Conservation (phyloP, 352 stramenopile species). For the Phytophthora boehmeriae region DNA sequence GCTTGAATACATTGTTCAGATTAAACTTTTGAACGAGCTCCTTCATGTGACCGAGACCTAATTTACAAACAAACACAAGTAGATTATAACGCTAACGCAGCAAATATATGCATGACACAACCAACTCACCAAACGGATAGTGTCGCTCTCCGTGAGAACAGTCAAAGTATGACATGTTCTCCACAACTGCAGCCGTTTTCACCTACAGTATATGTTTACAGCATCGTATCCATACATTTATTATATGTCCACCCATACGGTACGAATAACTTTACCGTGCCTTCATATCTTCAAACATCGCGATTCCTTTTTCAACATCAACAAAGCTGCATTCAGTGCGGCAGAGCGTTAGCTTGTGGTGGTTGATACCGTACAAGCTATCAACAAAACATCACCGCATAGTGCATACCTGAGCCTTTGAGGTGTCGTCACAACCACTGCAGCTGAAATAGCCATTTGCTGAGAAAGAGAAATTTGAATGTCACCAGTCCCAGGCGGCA, state of each 20-base stretch:
- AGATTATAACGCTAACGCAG: not conserved
- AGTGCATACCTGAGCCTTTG: constrained; percentile 90
- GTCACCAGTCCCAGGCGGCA: constrained; percentile 99
- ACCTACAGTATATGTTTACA: constrained; percentile 58
- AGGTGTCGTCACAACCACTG: constrained; percentile 99
- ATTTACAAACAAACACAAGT: not conserved
- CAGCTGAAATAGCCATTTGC: constrained; percentile 96
- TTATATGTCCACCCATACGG: not conserved
- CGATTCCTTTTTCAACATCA: constrained; percentile 98
- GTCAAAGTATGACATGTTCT: constrained; percentile 99
- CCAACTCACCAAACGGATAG: constrained; percentile 78
- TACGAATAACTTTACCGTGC: constrained; percentile 16
- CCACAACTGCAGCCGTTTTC: constrained; percentile 96
- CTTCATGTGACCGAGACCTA: constrained; percentile 74
- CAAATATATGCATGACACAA: not conserved
- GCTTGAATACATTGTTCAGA: constrained; percentile 87
- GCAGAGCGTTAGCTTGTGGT: constrained; percentile 2
- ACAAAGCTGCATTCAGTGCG: constrained; percentile 82
- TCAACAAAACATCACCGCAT: not conserved
- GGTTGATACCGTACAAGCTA: not conserved
- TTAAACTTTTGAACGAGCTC: constrained; percentile 81
- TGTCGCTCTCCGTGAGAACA: constrained; percentile 86
- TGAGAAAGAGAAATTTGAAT: constrained; percentile 99
- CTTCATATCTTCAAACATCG: constrained; percentile 98
- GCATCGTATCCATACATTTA: constrained; percentile 5